Conservation (phyloP, 2,329 filamentous ascomycete genomes). For the Botryotinia globosa region DNA sequence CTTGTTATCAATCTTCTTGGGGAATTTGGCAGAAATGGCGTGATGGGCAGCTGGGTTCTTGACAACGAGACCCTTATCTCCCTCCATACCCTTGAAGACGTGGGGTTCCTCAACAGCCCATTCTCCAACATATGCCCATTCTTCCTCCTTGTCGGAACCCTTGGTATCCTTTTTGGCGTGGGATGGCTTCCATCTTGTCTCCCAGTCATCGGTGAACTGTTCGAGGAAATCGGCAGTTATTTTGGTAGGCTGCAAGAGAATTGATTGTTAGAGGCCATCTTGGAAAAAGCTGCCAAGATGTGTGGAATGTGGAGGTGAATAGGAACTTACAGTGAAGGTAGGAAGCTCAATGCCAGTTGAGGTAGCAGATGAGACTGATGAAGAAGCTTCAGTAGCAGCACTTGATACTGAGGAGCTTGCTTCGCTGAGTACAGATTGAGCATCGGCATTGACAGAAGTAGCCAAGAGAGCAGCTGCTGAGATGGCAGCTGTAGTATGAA, state of each 20-base stretch:
- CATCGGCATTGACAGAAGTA: constrained; percentile 65
- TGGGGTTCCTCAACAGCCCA: constrained; percentile 95
- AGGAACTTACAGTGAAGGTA: constrained; percentile 74
- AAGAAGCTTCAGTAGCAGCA: constrained; percentile 41
- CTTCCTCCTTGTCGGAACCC: constrained; percentile 69
- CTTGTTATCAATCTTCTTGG: constrained; percentile 95
- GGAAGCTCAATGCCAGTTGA: constrained; percentile 64
- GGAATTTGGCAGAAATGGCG: constrained; percentile 98
- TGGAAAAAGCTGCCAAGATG: background rate
- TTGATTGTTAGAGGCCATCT: constrained; percentile 17
- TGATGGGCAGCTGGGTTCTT: constrained; percentile 98
- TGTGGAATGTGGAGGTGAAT: constrained; percentile 28
- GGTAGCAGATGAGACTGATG: constrained; percentile 45
- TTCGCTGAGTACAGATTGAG: constrained; percentile 54
- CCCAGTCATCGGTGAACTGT: constrained; percentile 98
- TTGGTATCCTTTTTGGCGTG: constrained; percentile 89
- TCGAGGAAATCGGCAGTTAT: constrained; percentile 94
- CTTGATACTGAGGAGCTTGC: constrained; percentile 42
- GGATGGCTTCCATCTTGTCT: constrained; percentile 87
- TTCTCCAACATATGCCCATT: constrained; percentile 96
- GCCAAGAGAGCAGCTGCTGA: constrained; percentile 72
- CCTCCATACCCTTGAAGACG: constrained; percentile 87
- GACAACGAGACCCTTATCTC: constrained; percentile 94
- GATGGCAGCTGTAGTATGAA: constrained; percentile 74
- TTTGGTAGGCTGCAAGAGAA: constrained; percentile 65